Percentiles rank a stretch among this genome's conserved stretches.
Conservation (phyloP, 75 land plant genomes). For the Gnetum montanum region DNA sequence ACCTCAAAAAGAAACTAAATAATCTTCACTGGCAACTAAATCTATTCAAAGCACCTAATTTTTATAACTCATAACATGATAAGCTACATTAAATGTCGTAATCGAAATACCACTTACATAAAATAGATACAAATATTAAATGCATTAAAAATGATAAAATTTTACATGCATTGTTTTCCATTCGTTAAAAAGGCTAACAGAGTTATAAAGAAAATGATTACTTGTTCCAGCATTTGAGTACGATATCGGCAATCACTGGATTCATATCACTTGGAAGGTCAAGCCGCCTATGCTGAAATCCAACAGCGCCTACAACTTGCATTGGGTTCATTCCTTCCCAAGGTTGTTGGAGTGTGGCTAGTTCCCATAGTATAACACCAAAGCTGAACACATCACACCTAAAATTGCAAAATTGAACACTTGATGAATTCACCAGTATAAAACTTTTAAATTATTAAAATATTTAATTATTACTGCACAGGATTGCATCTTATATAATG, state of each 20-base stretch:
- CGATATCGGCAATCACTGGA: slow-evolving; percentile 60
- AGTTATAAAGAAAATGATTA: slow-evolving; percentile 7
- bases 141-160: no score
- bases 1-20: no score
- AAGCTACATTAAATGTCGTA: no score
- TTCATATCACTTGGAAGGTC: slow-evolving; percentile 74
- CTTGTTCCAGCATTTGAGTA: slow-evolving; percentile 72
- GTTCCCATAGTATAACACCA: slow-evolving; percentile 91
- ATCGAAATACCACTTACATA: no score
- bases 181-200: neutral
- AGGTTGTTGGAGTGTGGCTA: slow-evolving; percentile 73
- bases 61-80: no score
- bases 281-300: slow-evolving; percentile 83
- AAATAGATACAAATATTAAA: no score
- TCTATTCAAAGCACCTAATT: no score
- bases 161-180: slow-evolving; percentile 6
- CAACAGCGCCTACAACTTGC: slow-evolving; percentile 96
- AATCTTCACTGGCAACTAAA: no score
- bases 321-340: slow-evolving; percentile 93
- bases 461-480: no score
- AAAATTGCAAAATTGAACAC: slow-evolving; percentile 5
- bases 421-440: neutral
- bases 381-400: slow-evolving; percentile 90
- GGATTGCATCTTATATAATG: no score
- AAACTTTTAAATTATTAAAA: slow-evolving; percentile 5